phyloP scores from a whole-genome alignment of 371 early-diverging fungal genomes.

The Mucor lusitanicus region DNA sequence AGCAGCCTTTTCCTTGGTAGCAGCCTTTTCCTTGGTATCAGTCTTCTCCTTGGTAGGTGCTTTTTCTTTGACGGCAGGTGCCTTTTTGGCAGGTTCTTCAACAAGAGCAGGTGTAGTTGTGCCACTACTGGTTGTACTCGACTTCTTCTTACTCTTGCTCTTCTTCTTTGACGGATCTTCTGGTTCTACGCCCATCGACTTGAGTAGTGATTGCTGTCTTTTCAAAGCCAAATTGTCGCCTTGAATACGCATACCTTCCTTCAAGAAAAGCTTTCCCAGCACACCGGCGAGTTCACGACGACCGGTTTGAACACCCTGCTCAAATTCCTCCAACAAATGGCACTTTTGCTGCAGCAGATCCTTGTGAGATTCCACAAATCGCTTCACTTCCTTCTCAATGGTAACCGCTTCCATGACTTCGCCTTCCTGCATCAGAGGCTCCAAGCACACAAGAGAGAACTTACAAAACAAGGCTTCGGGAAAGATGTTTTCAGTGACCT shows the following conservation, averaged over 20 bases:
- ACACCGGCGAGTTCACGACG: conserved; percentile 70
- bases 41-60: neutral
- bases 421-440: conserved; percentile 72
- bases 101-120: conserved; percentile 7
- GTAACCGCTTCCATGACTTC: conserved; percentile 69
- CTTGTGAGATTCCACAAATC: conserved; percentile 47
- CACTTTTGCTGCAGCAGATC: conserved; percentile 56
- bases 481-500: conserved; percentile 27
- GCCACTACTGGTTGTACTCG: conserved; percentile 13
- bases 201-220: conserved; percentile 66
- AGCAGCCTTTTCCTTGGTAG: neutral
- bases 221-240: conserved; percentile 71
- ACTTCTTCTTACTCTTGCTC: conserved; percentile 52
- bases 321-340: conserved; percentile 61
- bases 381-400: conserved; percentile 46
- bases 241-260: conserved; percentile 72
- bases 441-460: conserved; percentile 54
- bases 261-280: conserved; percentile 68
- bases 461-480: conserved; percentile 33
- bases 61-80: neutral
- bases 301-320: conserved; percentile 70
- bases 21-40: neutral
- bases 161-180: conserved; percentile 27
- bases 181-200: conserved; percentile 45
- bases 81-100: neutral